phyloP scores from a whole-genome alignment of 2,329 filamentous ascomycete genomes.

The Leptodontidium sp. region DNA sequence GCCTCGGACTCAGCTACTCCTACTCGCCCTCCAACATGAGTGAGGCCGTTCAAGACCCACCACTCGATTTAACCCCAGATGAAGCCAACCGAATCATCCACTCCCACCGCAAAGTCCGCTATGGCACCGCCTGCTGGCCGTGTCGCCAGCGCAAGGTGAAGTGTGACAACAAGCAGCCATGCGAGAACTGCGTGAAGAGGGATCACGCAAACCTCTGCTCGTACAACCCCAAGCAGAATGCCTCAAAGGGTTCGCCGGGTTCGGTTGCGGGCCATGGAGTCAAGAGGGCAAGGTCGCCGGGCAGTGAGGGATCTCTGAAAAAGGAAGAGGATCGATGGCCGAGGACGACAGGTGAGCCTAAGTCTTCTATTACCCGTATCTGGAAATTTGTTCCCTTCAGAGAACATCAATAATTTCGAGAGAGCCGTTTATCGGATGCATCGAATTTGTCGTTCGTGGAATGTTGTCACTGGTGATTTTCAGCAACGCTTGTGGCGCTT shows the following conservation, averaged over 20 bases:
- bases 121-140: slow-evolving; percentile 66
- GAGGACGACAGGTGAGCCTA: slow-evolving; percentile 43
- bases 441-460: not conserved
- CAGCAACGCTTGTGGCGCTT: not conserved
- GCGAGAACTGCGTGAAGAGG: slow-evolving; percentile 72
- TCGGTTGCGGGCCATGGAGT: slow-evolving; percentile 33
- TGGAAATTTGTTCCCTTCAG: not conserved
- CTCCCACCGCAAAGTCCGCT: slow-evolving; percentile 73
- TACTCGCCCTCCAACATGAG: slow-evolving; percentile 34
- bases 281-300: slow-evolving; percentile 43
- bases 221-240: slow-evolving; percentile 67
- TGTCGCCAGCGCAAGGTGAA: slow-evolving; percentile 74
- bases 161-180: slow-evolving; percentile 73
- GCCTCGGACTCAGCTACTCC: slow-evolving; percentile 24
- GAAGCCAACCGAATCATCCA: slow-evolving; percentile 74
- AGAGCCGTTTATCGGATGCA: not conserved
- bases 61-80: slow-evolving; percentile 53
- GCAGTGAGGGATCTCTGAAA: slow-evolving; percentile 41
- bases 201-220: slow-evolving; percentile 71
- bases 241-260: slow-evolving; percentile 32
- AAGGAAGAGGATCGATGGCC: slow-evolving; percentile 46
- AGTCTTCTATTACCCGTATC: not conserved
- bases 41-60: slow-evolving; percentile 34
- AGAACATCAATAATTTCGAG: not conserved
- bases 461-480: not conserved